Evolutionary conservation across 495 filamentous ascomycete species (phyloP).

Genomic region (Hypomontagnella submonticulosa): DNA sequence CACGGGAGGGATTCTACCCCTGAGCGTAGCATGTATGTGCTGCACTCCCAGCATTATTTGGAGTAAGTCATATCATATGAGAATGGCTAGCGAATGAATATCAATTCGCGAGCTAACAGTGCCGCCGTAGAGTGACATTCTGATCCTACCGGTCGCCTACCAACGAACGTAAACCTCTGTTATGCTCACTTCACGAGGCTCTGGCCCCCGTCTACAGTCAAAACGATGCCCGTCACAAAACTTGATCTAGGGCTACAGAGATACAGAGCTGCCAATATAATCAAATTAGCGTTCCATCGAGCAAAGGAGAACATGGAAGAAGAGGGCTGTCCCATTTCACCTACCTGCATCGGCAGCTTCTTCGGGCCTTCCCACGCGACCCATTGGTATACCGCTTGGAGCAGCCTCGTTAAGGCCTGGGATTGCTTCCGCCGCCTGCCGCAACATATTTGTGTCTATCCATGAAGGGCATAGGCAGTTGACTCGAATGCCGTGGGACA

Average conservation of each 20-base stretch:
- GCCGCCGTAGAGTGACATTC: too few relatives aligned
- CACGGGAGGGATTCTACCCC: too few relatives aligned
- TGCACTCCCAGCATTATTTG: too few relatives aligned
- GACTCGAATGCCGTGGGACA: constrained; percentile 50
- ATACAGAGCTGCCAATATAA: constrained; percentile 55
- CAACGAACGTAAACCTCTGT: too few relatives aligned
- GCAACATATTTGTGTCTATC: constrained; percentile 56
- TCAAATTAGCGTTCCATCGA: too few relatives aligned
- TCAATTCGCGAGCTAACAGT: too few relatives aligned
- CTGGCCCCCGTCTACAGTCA: constrained; percentile 46
- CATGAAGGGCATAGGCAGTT: constrained; percentile 60
- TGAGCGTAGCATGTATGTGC: too few relatives aligned
- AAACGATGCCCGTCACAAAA: constrained; percentile 49
- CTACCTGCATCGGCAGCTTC: constrained; percentile 61
- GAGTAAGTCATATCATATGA: too few relatives aligned
- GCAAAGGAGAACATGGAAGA: too few relatives aligned
- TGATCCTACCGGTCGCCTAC: too few relatives aligned
- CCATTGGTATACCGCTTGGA: constrained; percentile 41
- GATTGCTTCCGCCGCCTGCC: constrained; percentile 38
- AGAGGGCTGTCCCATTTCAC: too few relatives aligned
- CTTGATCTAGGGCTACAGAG: constrained; percentile 55
- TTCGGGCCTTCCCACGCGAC: constrained; percentile 50
- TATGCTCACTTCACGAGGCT: background rate
- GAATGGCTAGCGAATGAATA: too few relatives aligned
- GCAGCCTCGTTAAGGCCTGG: constrained; percentile 2